Conservation (phyloP, 148 eudicot species). For the Vaccinium macrocarpon region DNA sequence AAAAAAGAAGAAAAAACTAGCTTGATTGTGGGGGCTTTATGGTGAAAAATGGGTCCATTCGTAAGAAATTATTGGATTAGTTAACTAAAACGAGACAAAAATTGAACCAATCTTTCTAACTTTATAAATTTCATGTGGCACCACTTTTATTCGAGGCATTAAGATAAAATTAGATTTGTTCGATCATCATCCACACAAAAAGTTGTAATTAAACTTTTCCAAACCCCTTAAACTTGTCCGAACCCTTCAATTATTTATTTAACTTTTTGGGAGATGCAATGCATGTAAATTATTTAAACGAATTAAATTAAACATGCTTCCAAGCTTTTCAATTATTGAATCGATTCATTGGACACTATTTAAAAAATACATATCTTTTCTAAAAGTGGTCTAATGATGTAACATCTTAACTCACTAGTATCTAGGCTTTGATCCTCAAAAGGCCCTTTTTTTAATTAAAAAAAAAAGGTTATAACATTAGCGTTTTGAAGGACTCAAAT, state of each 20-base stretch:
- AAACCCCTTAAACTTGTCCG: no score
- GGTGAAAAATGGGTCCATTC: not conserved
- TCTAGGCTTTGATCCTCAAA: not conserved
- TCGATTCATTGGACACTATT: not conserved
- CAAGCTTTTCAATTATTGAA: not conserved
- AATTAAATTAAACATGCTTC: not conserved
- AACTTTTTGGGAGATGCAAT: not conserved
- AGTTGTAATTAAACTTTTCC: not conserved
- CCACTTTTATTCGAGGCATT: not conserved
- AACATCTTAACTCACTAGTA: not conserved
- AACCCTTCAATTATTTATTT: not conserved
- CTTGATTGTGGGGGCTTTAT: slow-evolving; percentile 9
- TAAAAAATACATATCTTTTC: not conserved
- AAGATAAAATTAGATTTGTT: not conserved
- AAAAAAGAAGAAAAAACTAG: not conserved
- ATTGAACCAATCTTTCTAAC: not conserved
- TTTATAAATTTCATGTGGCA: not conserved
- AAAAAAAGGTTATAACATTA: no score
- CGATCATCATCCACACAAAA: not conserved
- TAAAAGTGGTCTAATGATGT: not conserved
- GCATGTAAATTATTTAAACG: not conserved
- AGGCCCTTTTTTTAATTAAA: not conserved
- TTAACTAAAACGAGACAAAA: not conserved
- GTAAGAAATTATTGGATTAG: not conserved
- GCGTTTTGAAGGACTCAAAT: no score